These are phyloP conservation scores for Naganishia kalamii DNA, from an alignment of 768 basidiomycete species.

Conservation along the genomic window DNA sequence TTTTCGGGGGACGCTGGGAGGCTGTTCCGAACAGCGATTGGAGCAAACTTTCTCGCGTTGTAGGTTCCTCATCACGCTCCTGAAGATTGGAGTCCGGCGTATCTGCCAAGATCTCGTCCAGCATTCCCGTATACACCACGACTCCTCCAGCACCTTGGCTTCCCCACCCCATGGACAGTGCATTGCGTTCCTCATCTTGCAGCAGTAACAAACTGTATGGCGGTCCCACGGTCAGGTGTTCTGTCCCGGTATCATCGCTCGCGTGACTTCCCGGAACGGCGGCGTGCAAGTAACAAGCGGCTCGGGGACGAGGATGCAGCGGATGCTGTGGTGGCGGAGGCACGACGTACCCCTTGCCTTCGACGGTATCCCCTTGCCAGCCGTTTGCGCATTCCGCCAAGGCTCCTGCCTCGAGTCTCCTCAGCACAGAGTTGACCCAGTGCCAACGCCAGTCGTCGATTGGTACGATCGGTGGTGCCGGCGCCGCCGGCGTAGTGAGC, in stretches of 20 bases:
- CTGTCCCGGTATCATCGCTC: constrained; percentile 31
- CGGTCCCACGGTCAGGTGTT: constrained; percentile 57
- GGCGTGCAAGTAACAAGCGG: constrained; percentile 59
- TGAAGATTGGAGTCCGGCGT: constrained; percentile 27
- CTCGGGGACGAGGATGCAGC: constrained; percentile 74
- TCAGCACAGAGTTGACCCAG: constrained; percentile 77
- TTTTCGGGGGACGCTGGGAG: constrained; percentile 43
- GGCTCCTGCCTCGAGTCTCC: constrained; percentile 67
- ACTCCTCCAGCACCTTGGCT: constrained; percentile 87
- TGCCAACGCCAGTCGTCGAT: constrained; percentile 77
- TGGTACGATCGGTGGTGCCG: constrained; percentile 58
- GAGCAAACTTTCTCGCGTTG: constrained; percentile 44
- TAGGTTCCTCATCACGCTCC: constrained; percentile 11
- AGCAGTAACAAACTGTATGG: constrained; percentile 87
- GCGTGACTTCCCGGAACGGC: constrained; percentile 35
- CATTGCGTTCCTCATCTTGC: constrained; percentile 79
- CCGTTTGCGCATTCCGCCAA: constrained; percentile 50
- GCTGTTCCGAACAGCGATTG: constrained; percentile 23
- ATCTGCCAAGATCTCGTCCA: constrained; percentile 68
- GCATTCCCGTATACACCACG: constrained; percentile 87
- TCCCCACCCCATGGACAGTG: constrained; percentile 86
- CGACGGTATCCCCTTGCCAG: constrained; percentile 32
- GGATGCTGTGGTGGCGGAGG: constrained; percentile 80
- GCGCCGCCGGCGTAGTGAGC: constrained; percentile 58
- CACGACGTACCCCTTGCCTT: constrained; percentile 50